These are phyloP conservation scores for Talaromyces ruber DNA, from an alignment of 495 filamentous ascomycete genomes.

Conservation along the genomic window DNA sequence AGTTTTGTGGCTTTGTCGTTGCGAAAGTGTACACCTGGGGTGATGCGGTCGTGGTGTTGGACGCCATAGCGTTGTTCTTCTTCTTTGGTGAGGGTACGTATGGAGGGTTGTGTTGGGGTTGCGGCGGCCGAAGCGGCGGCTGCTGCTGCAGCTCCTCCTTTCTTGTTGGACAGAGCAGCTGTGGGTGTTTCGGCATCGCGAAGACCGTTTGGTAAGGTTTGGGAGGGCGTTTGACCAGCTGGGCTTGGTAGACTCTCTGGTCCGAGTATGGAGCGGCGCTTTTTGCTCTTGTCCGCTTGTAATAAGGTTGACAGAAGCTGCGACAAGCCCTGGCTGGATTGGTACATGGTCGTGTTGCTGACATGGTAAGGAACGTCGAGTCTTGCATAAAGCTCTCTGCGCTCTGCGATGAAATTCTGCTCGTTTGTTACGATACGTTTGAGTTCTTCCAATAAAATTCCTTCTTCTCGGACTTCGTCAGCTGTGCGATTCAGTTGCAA, in stretches of 20 bases:
- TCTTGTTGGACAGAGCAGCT: slow-evolving; percentile 32
- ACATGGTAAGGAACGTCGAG: slow-evolving; percentile 70
- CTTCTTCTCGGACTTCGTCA: slow-evolving; percentile 86
- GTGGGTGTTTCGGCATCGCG: slow-evolving; percentile 30
- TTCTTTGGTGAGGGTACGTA: slow-evolving; percentile 60
- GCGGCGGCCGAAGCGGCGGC: slow-evolving; percentile 18
- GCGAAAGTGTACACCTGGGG: slow-evolving; percentile 66
- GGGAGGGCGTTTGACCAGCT: slow-evolving; percentile 38
- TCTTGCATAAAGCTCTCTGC: slow-evolving; percentile 79
- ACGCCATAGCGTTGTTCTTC: slow-evolving; percentile 78
- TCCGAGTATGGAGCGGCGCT: slow-evolving; percentile 58
- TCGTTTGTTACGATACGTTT: slow-evolving; percentile 80
- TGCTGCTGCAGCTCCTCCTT: slow-evolving; percentile 39
- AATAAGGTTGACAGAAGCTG: slow-evolving; percentile 72
- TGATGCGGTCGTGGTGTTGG: slow-evolving; percentile 75
- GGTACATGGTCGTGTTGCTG: slow-evolving; percentile 60
- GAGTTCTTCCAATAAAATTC: slow-evolving; percentile 77
- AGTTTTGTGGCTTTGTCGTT: slow-evolving; percentile 77
- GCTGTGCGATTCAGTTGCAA: slow-evolving; percentile 68
- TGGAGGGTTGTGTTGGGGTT: slow-evolving; percentile 36
- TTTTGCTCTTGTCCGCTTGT: slow-evolving; percentile 78
- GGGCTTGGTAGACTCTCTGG: slow-evolving; percentile 44
- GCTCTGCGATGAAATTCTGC: slow-evolving; percentile 74
- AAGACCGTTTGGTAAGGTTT: slow-evolving; percentile 11
- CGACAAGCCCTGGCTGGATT: slow-evolving; percentile 67